These are phyloP conservation scores for Alternaria atra DNA, from an alignment of 2,329 filamentous ascomycete genomes.

Conservation along the genomic window DNA sequence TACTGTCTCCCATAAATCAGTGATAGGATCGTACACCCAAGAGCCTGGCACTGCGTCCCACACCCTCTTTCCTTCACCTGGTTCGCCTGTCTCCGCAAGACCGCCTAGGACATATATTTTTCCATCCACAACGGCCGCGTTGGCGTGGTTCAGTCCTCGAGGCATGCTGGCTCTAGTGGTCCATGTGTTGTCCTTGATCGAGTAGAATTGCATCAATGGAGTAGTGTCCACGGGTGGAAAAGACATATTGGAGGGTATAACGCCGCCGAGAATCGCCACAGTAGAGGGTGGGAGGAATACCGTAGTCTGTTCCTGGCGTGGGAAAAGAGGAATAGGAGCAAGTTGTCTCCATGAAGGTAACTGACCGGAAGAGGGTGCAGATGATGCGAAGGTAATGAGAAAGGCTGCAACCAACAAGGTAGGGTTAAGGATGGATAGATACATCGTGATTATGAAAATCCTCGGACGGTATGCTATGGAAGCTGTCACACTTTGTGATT, in stretches of 20 bases:
- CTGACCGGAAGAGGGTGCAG: neutral
- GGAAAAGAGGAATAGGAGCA: constrained; percentile 19
- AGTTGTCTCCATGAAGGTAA: constrained; percentile 24
- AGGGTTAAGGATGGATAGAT: neutral
- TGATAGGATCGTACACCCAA: constrained; percentile 27
- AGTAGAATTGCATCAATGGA: constrained; percentile 32
- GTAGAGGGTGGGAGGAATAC: constrained; percentile 30
- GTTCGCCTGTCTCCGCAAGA: constrained; percentile 15
- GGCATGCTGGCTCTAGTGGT: constrained; percentile 24
- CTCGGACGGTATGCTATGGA: neutral
- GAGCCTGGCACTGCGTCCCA: constrained; percentile 25
- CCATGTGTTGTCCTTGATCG: constrained; percentile 31
- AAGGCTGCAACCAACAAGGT: neutral
- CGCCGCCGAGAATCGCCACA: constrained; percentile 35
- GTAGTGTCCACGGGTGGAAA: constrained; percentile 21
- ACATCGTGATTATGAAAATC: neutral
- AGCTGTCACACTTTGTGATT: neutral
- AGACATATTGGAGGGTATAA: constrained; percentile 19
- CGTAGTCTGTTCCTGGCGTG: constrained; percentile 40
- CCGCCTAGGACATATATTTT: constrained; percentile 40
- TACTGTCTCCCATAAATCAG: constrained; percentile 19
- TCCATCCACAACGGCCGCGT: constrained; percentile 29
- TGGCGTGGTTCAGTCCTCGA: constrained; percentile 35
- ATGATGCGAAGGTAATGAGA: neutral
- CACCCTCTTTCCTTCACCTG: neutral